A percentile compares a stretch with the other conserved stretches of the same genome.
These are phyloP conservation scores for Leishmania tarentolae DNA, from an alignment of 208 protist genomes.

Conservation along the genomic window DNA sequence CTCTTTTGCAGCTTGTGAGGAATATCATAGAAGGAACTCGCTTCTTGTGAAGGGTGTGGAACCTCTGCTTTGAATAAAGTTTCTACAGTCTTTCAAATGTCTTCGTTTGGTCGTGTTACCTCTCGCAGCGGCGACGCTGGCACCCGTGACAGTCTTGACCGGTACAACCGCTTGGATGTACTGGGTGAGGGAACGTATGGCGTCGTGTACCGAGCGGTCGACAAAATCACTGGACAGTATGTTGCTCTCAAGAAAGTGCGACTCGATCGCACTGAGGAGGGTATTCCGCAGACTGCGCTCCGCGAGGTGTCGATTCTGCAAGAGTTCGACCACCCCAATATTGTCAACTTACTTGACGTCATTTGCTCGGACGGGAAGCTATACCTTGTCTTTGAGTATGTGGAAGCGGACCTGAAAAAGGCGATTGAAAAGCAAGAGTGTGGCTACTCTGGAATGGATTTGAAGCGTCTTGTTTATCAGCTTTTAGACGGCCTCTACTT, in stretches of 20 bases:
- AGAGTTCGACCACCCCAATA: constrained; percentile 97
- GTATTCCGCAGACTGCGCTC: constrained; percentile 97
- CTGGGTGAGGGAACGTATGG: constrained; percentile 94
- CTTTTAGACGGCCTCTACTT: constrained; percentile 91
- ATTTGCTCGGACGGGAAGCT: constrained; percentile 90
- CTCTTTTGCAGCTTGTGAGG: background rate
- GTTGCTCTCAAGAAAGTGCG: constrained; percentile 98
- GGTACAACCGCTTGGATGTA: constrained; percentile 89
- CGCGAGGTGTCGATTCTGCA: constrained; percentile 98
- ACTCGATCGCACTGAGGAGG: constrained; percentile 97
- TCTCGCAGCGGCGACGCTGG: constrained; percentile 38
- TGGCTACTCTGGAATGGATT: constrained; percentile 66
- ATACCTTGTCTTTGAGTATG: constrained; percentile 93
- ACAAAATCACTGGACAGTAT: constrained; percentile 79
- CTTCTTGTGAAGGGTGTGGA: background rate
- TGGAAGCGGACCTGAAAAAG: constrained; percentile 97
- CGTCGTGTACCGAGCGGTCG: constrained; percentile 90
- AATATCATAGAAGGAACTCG: background rate
- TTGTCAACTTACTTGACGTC: constrained; percentile 94
- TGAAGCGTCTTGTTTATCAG: constrained; percentile 92
- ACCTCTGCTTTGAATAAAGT: background rate
- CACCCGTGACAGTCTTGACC: constrained; percentile 72
- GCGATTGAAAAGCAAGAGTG: constrained; percentile 91
- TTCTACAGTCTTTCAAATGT: constrained; percentile 38
- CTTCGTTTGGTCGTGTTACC: constrained; percentile 48